Base-by-base conservation (phyloP, 352 stramenopile species). In the Pythium guiyangense region DNA sequence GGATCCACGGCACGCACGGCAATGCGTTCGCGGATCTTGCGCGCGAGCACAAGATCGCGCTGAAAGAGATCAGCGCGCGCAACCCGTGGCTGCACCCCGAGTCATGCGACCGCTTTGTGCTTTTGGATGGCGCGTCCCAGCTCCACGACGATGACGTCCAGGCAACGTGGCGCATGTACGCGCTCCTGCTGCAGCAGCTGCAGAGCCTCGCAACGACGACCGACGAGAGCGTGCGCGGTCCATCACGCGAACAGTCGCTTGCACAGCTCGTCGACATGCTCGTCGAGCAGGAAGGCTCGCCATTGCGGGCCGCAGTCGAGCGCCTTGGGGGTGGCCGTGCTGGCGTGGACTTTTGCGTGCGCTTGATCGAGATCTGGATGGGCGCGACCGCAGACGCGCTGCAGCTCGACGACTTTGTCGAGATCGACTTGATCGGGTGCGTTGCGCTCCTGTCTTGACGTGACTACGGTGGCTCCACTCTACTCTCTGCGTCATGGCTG, bases 291-390 rank as follows among this genome's bases (percentile, higher is more conserved):
- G 54, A 71, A 35, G 55, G 25, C 27, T 52, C 4, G 48, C 49
- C 4, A 52, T 37, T 8, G 57, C 69, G 53, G 25, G 14, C 25
- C 62, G 57, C 29, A 18, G 49, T 42, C 11, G 37, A 42, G 15
- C 37, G 15, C 3, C 37, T 42, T 8, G 48, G 61, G 5, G 70
- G 69, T 20, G 72, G 64, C 29, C 64, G 56, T 6, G 54, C 52
- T 11, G 54, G 73, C 20, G 22, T 86, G 26, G 53, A 73, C 9
- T 54, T 84, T 26, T 84, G 73, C 31, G 35, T 86, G 25, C 69
- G 64, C 4, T 51, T 84, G 45, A 73, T 86, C 34, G 75, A 88
- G 57, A 61, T 79, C 47, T 88, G 75, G 73, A 82, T 88, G 62
- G 77, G 77, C 4, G 61, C 73, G 8, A 71, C 70, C 3, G 67